A percentile compares a stretch with the other conserved stretches of the same genome.
phyloP scores from a whole-genome alignment of 225 moss, liverwort and hornwort species.

The Asterella californica region DNA sequence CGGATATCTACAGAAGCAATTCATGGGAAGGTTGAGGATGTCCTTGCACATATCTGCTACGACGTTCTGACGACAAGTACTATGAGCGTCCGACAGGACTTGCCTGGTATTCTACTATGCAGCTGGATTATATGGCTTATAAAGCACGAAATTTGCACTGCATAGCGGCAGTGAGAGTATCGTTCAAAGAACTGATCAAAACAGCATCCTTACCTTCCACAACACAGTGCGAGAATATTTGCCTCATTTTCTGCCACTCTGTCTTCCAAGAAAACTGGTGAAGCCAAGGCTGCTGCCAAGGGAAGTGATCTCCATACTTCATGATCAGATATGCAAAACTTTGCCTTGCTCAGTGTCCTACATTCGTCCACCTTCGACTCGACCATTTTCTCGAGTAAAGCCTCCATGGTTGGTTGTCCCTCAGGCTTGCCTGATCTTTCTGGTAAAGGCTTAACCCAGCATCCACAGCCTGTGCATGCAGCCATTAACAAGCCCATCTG shows the following conservation, averaged over 20 bases:
- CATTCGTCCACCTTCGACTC: constrained; percentile 34
- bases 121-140: too few species aligned
- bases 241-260: constrained; percentile 31
- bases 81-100: not conserved
- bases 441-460: constrained; percentile 62
- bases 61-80: not conserved
- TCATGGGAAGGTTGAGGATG: too few species aligned
- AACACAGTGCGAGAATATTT: constrained; percentile 51
- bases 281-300: constrained; percentile 45
- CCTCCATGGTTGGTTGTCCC: not conserved
- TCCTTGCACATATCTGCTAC: not conserved
- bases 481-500: constrained; percentile 58
- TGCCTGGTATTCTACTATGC: too few species aligned
- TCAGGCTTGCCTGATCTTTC: not conserved
- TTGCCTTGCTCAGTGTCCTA: constrained; percentile 36
- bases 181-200: too few species aligned
- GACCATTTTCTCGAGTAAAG: constrained; percentile 18
- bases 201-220: constrained; percentile 51
- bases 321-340: constrained; percentile 64
- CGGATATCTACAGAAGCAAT: too few species aligned
- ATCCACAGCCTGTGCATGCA: constrained; percentile 55
- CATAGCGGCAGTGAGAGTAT: too few species aligned
- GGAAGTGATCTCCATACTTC: constrained; percentile 56
- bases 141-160: too few species aligned
- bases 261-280: constrained; percentile 15